These are phyloP conservation scores for Tuber calosporum DNA, from an alignment of 495 filamentous ascomycete genomes.

Conservation along the genomic window DNA sequence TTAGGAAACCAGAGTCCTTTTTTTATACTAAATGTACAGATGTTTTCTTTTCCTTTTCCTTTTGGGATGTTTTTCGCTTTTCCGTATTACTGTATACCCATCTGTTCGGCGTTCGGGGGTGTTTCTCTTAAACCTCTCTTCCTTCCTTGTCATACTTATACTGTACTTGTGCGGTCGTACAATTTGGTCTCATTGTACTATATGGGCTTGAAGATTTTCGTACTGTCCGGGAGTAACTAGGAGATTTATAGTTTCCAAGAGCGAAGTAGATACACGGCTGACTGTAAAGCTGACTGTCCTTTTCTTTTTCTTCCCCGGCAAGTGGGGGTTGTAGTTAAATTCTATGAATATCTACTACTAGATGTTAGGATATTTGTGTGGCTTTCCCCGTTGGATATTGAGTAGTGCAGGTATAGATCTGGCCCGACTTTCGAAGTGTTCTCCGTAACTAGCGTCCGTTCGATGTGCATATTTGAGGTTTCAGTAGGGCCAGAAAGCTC, in stretches of 20 bases:
- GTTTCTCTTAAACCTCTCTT: not conserved
- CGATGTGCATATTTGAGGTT: not conserved
- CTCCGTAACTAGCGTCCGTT: not conserved
- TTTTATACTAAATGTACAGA: conserved; percentile 1
- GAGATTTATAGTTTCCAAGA: not conserved
- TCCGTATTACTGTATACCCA: not conserved
- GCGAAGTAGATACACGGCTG: not conserved
- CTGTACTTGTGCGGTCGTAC: not conserved
- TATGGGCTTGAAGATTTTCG: not conserved
- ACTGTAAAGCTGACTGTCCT: not conserved
- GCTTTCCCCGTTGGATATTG: not conserved
- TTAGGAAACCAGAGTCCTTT: not conserved
- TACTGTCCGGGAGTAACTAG: not conserved
- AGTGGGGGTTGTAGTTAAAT: not conserved
- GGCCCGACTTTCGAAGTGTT: not conserved
- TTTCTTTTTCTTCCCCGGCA: not conserved
- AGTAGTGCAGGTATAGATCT: not conserved
- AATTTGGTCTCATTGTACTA: not conserved
- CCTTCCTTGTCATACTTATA: not conserved
- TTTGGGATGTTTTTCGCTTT: not conserved
- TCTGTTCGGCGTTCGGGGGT: not conserved
- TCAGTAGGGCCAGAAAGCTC: not conserved
- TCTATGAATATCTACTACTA: not conserved
- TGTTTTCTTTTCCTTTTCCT: not conserved
- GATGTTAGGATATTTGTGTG: not conserved